A percentile compares a stretch with the other conserved stretches of the same genome.
phyloP scores from a whole-genome alignment of 345 rosid genomes.

The Pistacia integerrima region DNA sequence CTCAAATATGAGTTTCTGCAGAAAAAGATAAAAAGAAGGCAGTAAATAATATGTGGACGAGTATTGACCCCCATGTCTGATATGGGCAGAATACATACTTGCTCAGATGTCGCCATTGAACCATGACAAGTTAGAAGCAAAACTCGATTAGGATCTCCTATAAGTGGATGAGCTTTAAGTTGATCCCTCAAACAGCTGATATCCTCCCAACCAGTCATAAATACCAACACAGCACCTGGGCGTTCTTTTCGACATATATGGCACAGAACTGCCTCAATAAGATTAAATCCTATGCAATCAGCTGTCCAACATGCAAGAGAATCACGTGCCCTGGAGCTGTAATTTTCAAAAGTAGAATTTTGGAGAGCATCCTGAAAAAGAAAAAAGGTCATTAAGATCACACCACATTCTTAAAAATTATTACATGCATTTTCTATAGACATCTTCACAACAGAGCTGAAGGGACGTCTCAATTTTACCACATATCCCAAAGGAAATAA shows the following conservation, averaged over 20 bases:
- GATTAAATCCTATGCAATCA: constrained; percentile 93
- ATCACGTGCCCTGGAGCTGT: constrained; percentile 83
- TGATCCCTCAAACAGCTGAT: constrained; percentile 91
- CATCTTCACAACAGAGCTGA: not conserved
- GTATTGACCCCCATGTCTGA: not conserved
- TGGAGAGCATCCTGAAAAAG: constrained; percentile 81
- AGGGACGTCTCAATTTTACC: too few species aligned
- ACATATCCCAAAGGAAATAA: not conserved
- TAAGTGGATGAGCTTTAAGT: constrained; percentile 93
- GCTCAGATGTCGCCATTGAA: constrained; percentile 98
- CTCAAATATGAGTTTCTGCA: constrained; percentile 90
- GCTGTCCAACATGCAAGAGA: constrained; percentile 90
- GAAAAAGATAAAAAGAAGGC: constrained; percentile 22
- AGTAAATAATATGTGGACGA: not conserved
- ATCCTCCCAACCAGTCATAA: constrained; percentile 99
- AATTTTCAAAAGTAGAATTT: constrained; percentile 81
- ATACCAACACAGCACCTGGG: constrained; percentile 89
- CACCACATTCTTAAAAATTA: constrained; percentile 1
- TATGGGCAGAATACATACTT: constrained; percentile 42
- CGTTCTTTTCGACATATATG: constrained; percentile 97
- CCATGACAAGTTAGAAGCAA: constrained; percentile 90
- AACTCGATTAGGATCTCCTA: constrained; percentile 97
- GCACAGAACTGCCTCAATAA: constrained; percentile 92
- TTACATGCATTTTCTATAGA: not conserved
- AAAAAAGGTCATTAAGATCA: constrained; percentile 6